Base-by-base conservation (phyloP, 805 yeast species). In the Candida ponderosae region DNA sequence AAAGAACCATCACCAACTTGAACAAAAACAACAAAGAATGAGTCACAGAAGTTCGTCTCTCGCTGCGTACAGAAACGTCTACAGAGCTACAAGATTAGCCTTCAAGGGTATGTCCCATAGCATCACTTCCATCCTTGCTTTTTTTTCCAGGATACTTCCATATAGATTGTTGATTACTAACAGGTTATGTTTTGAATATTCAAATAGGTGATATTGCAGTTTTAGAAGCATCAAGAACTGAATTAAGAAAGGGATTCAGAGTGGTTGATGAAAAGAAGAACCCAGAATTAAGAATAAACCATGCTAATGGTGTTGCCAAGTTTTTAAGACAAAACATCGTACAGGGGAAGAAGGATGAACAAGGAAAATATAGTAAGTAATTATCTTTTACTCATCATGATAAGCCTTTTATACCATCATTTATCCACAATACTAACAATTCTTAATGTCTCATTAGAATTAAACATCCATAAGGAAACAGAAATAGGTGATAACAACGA, bases 401-500 rank as follows among this genome's bases (percentile, higher is more conserved):
- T 45, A 43, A 9, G 58, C 54, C 24, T 55, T 51, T n/a, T 47
- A 44, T 9, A 35, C 37, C 31, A 46, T 45, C 18, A n/a, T n/a
- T n/a, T n/a, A n/a, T n/a, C n/a, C n/a, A n/a, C 46, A 37, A 38
- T 38, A 56, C 52, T 35, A 36, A 50, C 48, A 8, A 5, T 16
- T 21, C 24, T 9, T 21, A 4, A 21, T 21, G 11, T 11, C 16
- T 16, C n/a, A n/a, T 18, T 37, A 54, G 59, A 62, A 35, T 66
- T 90, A 50, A 81, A 81, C 46, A 79, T 90, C 47, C 96, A 87
- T 54, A 61, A 74, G 34, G 76, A 81, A 34, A 84, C 94, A 0
- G 97, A 90, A 59, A 65, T 90, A 36, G 97, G 97, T 16, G 96
- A 88, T 54, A 90, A 90, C 56, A 95, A 88, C 27, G 70, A 77